phyloP scores from a whole-genome alignment of 768 basidiomycete genomes.

The Hebeloma cylindrosporum region DNA sequence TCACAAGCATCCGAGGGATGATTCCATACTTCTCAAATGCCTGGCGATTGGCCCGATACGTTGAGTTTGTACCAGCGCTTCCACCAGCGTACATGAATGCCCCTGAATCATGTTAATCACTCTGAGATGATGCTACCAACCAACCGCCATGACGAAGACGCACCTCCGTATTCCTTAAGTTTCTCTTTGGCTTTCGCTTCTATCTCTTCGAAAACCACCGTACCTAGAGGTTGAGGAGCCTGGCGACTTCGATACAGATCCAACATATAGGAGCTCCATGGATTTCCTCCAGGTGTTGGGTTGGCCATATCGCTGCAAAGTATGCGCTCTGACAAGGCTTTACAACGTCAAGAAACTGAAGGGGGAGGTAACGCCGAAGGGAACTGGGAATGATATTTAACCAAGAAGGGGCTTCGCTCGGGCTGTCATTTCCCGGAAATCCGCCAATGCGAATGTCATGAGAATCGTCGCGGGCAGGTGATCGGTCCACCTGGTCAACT shows the following conservation, averaged over 20 bases:
- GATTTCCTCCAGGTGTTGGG: slow-evolving; percentile 12
- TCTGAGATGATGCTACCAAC: neutral
- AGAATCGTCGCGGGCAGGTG: no score
- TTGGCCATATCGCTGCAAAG: slow-evolving; percentile 6
- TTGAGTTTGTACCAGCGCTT: slow-evolving; percentile 70
- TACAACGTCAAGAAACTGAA: no score
- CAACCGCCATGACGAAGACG: slow-evolving; percentile 7
- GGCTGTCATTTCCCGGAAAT: no score
- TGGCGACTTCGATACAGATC: slow-evolving; percentile 39
- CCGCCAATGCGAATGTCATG: no score
- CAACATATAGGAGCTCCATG: slow-evolving; percentile 44
- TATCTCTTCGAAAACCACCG: slow-evolving; percentile 60
- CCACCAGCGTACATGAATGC: slow-evolving; percentile 77
- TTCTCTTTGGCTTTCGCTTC: slow-evolving; percentile 66
- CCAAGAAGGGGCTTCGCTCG: no score
- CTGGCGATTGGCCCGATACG: slow-evolving; percentile 63
- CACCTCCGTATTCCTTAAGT: slow-evolving; percentile 57
- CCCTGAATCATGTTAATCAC: slow-evolving; percentile 35
- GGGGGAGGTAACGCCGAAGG: no score
- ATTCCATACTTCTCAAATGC: slow-evolving; percentile 70
- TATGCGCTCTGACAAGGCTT: neutral
- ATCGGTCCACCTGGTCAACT: no score
- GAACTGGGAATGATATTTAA: no score
- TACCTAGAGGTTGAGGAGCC: slow-evolving; percentile 51
- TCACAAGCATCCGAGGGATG: slow-evolving; percentile 77